Base-by-base conservation (phyloP, 2,329 filamentous ascomycete genomes). In the Epicoccum sorghinum region DNA sequence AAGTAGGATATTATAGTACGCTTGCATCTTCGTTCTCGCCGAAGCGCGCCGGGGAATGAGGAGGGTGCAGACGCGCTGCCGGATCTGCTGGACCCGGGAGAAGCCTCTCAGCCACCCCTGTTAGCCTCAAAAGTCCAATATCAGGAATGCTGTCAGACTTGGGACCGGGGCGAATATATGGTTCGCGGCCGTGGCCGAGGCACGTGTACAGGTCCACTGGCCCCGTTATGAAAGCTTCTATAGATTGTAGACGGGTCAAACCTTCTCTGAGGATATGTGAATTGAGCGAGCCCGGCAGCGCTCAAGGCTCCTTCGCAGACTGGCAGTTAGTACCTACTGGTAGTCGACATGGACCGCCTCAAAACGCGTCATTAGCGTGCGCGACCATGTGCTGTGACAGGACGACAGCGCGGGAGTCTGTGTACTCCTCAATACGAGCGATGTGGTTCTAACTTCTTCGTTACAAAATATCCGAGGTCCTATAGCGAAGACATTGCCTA, bases 311-410 rank as follows among this genome's bases (percentile, higher is more conserved):
- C 18, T 18, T 18, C 18, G 18, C 18, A 18, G 18, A 18, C 18
- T 18, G 18, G 18, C 18, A 18, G 18, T 18, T 3, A 18, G 18
- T 18, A 18, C 18, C 18, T 18, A 18, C 18, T 1, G 18, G 18
- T 3, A 18, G 18, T 18, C 18, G 18, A 18, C 18, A 18, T 18
- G 6, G 27, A 29, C 27, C 14, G 25, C 32, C 40, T 29, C 13
- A 3, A 27, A 25, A 10, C 29, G 23, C n/a, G 14, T 23, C 18
- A 18, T 32, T 48, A 44, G 35, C 25, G 23, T 7, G 10, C 7
- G 39, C 38, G 50, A 43, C 32, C 25, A 43, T 30, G n/a, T 24
- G 44, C 50, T 33, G 33, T 53, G 44, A 47, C 51, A 54, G 51
- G 27, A 39, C 39, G 48, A 29, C 24, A 24, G 5, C 18, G 14